phyloP scores from a whole-genome alignment of 805 yeast species.

The Candida ascalaphidarum region DNA sequence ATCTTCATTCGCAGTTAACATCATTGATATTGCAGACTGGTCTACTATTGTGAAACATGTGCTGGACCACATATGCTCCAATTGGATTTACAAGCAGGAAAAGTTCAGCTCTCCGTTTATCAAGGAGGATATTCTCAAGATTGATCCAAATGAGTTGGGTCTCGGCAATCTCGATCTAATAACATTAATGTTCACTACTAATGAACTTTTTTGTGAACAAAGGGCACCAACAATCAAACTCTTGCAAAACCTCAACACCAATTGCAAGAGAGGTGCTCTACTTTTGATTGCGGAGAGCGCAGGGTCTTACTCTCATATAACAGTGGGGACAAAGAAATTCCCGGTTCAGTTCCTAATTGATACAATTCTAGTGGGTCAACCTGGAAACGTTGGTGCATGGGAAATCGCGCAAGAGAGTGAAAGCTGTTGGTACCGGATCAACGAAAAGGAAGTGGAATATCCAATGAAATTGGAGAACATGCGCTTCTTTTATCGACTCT shows the following conservation, averaged over 20 bases:
- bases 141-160: slow-evolving; percentile 5
- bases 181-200: slow-evolving; percentile 77
- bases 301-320: slow-evolving; percentile 78
- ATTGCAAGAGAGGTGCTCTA: slow-evolving; percentile 49
- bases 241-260: slow-evolving; percentile 41
- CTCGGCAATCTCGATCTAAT: slow-evolving; percentile 36
- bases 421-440: slow-evolving; percentile 71
- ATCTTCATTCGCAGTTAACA: slow-evolving; percentile 35
- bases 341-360: slow-evolving; percentile 80
- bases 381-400: slow-evolving; percentile 49
- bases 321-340: slow-evolving; percentile 66
- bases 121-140: slow-evolving; percentile 21
- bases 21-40: slow-evolving; percentile 83
- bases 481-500: slow-evolving; percentile 77
- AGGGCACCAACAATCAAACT: slow-evolving; percentile 51
- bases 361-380: slow-evolving; percentile 53
- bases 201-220: slow-evolving; percentile 71
- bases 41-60: slow-evolving; percentile 39
- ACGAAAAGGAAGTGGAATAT: slow-evolving; percentile 43
- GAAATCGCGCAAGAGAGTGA: slow-evolving; percentile 56
- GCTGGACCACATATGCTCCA: slow-evolving; percentile 31
- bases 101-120: slow-evolving; percentile 20
- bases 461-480: slow-evolving; percentile 71
- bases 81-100: slow-evolving; percentile 42
- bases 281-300: slow-evolving; percentile 79